These are phyloP conservation scores for Ulvella scutata DNA, from an alignment of 139 green algal species.

Conservation along the genomic window DNA sequence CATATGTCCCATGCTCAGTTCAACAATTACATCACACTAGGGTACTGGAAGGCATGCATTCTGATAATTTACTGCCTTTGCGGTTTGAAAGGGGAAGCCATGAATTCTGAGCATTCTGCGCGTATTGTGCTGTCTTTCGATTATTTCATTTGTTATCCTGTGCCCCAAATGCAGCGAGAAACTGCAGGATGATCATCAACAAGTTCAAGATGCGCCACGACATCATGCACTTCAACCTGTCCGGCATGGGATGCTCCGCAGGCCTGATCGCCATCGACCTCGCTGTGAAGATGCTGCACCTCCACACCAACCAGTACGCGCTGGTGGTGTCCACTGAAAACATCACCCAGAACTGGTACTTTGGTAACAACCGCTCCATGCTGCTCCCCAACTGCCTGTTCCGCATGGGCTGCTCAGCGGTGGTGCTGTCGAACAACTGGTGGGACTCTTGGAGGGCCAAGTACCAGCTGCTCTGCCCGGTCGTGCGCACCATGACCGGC, in stretches of 20 bases:
- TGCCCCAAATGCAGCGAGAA: too few relatives aligned
- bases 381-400: slow-evolving; percentile 97
- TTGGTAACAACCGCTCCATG: slow-evolving; percentile 80
- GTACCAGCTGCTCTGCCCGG: slow-evolving; percentile 37
- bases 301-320: slow-evolving; percentile 47
- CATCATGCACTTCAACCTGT: slow-evolving; percentile 88
- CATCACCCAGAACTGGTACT: slow-evolving; percentile 97
- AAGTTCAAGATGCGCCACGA: slow-evolving; percentile 83
- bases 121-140: too few relatives aligned
- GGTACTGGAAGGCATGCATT: too few relatives aligned
- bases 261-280: slow-evolving; percentile 81
- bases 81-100: too few relatives aligned
- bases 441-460: slow-evolving; percentile 48
- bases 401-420: slow-evolving; percentile 78
- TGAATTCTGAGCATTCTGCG: too few relatives aligned
- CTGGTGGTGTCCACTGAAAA: slow-evolving; percentile 94
- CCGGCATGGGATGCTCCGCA: slow-evolving; percentile 86
- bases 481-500: background rate
- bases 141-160: too few relatives aligned
- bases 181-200: slow-evolving; percentile 84
- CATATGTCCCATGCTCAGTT: too few relatives aligned
- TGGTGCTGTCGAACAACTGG: slow-evolving; percentile 79
- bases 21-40: too few relatives aligned
- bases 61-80: too few relatives aligned
- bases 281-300: slow-evolving; percentile 71